Evolutionary conservation across 2,329 filamentous ascomycete genomes (phyloP).

Genomic region (Verticillium zaregamsianum): DNA sequence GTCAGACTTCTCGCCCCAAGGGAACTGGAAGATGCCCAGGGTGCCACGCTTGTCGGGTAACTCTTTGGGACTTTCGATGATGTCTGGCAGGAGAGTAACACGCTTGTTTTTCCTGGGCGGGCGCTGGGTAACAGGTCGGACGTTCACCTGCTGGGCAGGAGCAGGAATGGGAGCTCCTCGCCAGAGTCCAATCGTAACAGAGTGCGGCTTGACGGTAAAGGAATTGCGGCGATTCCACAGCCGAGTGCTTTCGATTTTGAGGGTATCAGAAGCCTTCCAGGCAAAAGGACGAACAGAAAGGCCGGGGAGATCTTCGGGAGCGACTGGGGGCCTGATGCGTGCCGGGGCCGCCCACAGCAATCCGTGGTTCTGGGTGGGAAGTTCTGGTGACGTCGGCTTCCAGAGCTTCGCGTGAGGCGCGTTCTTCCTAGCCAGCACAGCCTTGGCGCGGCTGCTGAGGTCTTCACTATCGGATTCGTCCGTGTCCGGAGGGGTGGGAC

Average conservation of each 20-base stretch:
- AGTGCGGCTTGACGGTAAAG: slow-evolving; percentile 10
- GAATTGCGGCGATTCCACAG: slow-evolving; percentile 29
- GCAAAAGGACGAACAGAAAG: slow-evolving; percentile 28
- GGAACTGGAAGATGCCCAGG: slow-evolving; percentile 62
- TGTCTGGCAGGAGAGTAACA: slow-evolving; percentile 58
- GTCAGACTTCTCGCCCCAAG: slow-evolving; percentile 62
- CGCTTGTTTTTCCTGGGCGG: slow-evolving; percentile 53
- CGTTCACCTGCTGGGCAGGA: slow-evolving; percentile 18
- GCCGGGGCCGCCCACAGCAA: background rate
- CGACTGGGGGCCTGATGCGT: background rate
- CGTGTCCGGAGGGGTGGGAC: slow-evolving; percentile 52
- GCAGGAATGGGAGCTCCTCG: slow-evolving; percentile 7
- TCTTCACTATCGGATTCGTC: slow-evolving; percentile 39
- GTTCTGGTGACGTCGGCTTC: slow-evolving; percentile 6
- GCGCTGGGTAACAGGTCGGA: slow-evolving; percentile 44
- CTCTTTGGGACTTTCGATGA: slow-evolving; percentile 57
- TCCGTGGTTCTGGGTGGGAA: background rate
- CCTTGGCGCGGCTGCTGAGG: slow-evolving; percentile 9
- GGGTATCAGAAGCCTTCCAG: slow-evolving; percentile 26
- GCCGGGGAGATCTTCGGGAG: slow-evolving; percentile 19
- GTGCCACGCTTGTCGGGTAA: slow-evolving; percentile 54
- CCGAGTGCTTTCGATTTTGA: slow-evolving; percentile 29
- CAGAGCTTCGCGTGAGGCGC: slow-evolving; percentile 5
- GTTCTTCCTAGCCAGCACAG: slow-evolving; percentile 2
- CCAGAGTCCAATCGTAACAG: slow-evolving; percentile 24